These are phyloP conservation scores for Apiospora koreana DNA, from an alignment of 2,329 filamentous ascomycete genomes.

Conservation along the genomic window DNA sequence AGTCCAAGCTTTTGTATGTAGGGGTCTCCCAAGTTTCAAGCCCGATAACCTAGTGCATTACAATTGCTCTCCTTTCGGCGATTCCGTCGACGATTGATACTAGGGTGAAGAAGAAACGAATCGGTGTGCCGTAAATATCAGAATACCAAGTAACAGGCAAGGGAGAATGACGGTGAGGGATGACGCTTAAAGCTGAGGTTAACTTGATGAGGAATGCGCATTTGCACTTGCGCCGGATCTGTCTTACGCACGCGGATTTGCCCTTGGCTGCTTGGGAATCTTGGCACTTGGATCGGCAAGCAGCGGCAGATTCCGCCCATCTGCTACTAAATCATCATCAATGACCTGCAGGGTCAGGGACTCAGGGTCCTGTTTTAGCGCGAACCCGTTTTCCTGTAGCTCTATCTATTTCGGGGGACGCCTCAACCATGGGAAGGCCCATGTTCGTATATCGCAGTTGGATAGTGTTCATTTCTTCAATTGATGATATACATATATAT, in stretches of 20 bases:
- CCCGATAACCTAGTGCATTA: not conserved
- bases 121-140: not conserved
- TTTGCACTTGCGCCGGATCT: constrained; percentile 1
- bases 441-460: not conserved
- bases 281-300: not conserved
- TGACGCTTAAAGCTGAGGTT: constrained; percentile 4
- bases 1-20: not conserved
- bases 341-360: constrained; percentile 18
- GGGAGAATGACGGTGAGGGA: not conserved
- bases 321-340: not conserved
- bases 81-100: too few species aligned
- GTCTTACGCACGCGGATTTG: not conserved
- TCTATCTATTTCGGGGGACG: constrained; percentile 1
- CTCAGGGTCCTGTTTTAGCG: constrained; percentile 18
- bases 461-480: too few species aligned
- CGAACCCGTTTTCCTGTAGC: not conserved
- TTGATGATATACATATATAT: too few species aligned
- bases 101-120: not conserved
- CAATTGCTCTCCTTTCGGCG: not conserved
- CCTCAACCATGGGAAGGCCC: not conserved
- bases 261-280: too few species aligned
- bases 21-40: not conserved
- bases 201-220: constrained; percentile 4
- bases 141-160: not conserved
- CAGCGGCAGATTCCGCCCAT: constrained; percentile 4